Conservation (phyloP, 2,329 filamentous ascomycete genomes). For the Ophioceras dolichostomum region DNA sequence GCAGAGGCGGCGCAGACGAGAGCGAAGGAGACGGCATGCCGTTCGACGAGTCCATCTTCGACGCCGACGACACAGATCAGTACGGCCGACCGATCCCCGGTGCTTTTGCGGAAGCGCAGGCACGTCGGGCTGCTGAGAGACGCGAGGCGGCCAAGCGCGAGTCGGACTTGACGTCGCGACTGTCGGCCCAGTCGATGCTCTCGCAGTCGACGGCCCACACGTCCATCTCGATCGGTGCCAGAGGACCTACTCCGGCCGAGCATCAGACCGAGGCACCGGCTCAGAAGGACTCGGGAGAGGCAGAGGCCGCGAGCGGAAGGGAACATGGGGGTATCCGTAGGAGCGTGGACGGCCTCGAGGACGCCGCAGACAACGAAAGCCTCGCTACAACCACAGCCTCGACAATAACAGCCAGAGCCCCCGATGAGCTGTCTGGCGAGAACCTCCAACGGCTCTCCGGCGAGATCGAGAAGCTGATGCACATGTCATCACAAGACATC, state of each 20-base stretch:
- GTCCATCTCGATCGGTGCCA: no score
- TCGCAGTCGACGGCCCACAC: slow-evolving; percentile 40
- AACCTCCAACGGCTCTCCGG: background rate
- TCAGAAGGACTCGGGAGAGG: no score
- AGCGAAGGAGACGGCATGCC: slow-evolving; percentile 17
- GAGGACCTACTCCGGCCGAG: no score
- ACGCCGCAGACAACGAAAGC: no score
- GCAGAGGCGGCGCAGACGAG: slow-evolving; percentile 34
- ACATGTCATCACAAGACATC: slow-evolving; percentile 13
- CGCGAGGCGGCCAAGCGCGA: slow-evolving; percentile 26
- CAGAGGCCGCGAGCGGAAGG: no score
- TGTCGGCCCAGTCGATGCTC: slow-evolving; percentile 29
- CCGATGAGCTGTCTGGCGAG: no score
- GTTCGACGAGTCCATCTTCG: slow-evolving; percentile 66
- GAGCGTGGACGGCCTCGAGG: no score
- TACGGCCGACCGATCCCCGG: slow-evolving; percentile 49
- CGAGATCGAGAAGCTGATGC: background rate
- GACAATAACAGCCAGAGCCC: no score
- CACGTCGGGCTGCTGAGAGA: slow-evolving; percentile 23
- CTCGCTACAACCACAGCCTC: no score
- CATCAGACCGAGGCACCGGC: slow-evolving; percentile 12
- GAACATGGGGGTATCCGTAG: no score
- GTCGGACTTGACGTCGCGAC: slow-evolving; percentile 31
- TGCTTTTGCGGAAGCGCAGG: slow-evolving; percentile 41
- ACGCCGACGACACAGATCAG: slow-evolving; percentile 51